phyloP scores from a whole-genome alignment of 495 filamentous ascomycete genomes.

The Friedmanniomyces simplex region DNA sequence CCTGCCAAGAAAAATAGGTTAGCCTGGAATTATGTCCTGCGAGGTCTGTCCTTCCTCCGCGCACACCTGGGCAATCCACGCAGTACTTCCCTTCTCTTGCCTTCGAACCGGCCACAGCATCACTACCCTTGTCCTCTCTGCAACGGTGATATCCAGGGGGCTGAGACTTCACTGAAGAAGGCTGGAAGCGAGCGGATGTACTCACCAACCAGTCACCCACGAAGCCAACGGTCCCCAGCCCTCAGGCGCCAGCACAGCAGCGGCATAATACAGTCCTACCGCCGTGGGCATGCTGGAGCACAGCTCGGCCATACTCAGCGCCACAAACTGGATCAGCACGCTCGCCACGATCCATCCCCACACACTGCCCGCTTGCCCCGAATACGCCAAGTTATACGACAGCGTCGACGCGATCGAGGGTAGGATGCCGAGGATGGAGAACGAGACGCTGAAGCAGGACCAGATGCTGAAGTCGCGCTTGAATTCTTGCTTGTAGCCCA shows the following conservation, averaged over 20 bases:
- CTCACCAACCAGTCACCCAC: slow-evolving; percentile 7
- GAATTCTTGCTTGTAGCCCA: slow-evolving; percentile 15
- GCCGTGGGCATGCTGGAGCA: slow-evolving; percentile 9
- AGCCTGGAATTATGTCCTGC: too few relatives aligned
- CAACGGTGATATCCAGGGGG: too few relatives aligned
- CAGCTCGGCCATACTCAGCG: slow-evolving; percentile 12
- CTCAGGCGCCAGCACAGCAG: slow-evolving; percentile 8
- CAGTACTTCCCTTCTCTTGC: too few relatives aligned
- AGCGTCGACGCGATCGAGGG: slow-evolving; percentile 5
- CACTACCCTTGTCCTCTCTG: too few relatives aligned
- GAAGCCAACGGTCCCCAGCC: slow-evolving; percentile 7
- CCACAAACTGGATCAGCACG: slow-evolving; percentile 9
- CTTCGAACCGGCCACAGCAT: too few relatives aligned
- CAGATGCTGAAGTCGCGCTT: slow-evolving; percentile 13
- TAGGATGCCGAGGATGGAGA: slow-evolving; percentile 11
- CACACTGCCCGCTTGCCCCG: slow-evolving; percentile 7
- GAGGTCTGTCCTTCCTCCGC: too few relatives aligned
- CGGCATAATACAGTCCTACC: slow-evolving; percentile 9
- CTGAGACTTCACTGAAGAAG: too few relatives aligned
- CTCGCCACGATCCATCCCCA: slow-evolving; percentile 14
- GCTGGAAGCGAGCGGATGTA: background rate
- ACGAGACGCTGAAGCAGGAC: slow-evolving; percentile 10
- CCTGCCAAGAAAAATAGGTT: background rate
- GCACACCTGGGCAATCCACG: too few relatives aligned
- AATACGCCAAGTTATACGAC: slow-evolving; percentile 9